These are phyloP conservation scores for Phoma herbarum DNA, from an alignment of 2,329 filamentous ascomycete species.

Conservation along the genomic window DNA sequence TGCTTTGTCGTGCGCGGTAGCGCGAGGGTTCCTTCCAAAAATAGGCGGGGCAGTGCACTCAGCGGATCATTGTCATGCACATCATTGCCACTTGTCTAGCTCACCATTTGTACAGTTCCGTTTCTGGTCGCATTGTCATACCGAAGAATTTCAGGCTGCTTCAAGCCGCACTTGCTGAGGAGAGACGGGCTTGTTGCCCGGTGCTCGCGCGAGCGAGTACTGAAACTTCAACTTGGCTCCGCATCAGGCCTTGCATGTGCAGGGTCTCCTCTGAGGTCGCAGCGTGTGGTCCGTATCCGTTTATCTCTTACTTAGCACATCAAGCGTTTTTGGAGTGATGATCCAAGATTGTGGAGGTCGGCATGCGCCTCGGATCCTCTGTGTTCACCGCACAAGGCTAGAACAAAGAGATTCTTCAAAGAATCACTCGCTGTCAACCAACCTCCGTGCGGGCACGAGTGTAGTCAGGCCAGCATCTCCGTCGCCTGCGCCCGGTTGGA, in stretches of 20 bases:
- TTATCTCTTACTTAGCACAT: constrained; percentile 31
- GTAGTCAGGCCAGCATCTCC: constrained; percentile 19
- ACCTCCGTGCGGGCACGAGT: constrained; percentile 33
- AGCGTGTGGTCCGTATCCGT: constrained; percentile 32
- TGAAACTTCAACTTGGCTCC: constrained; percentile 17
- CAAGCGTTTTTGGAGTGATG: constrained; percentile 34
- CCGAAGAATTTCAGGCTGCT: constrained; percentile 2
- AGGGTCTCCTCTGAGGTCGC: constrained; percentile 31
- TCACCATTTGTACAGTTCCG: constrained; percentile 14
- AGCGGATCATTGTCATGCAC: constrained; percentile 29
- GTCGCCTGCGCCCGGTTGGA: constrained; percentile 32
- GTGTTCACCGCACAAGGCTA: constrained; percentile 15
- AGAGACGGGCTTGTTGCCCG: constrained; percentile 26
- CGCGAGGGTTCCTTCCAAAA: constrained; percentile 31
- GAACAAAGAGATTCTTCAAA: constrained; percentile 12
- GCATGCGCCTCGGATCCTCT: constrained; percentile 35
- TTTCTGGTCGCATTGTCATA: constrained; percentile 9
- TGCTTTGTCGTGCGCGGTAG: constrained; percentile 26
- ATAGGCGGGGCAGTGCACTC: constrained; percentile 44
- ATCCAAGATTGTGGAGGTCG: constrained; percentile 32
- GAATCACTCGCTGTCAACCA: constrained; percentile 30
- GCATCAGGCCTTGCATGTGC: constrained; percentile 32
- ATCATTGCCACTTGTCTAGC: constrained; percentile 31
- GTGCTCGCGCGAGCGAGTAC: constrained; percentile 24
- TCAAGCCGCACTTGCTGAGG: constrained; percentile 22